phyloP scores from a whole-genome alignment of 495 filamentous ascomycete species.

The Peziza echinospora region DNA sequence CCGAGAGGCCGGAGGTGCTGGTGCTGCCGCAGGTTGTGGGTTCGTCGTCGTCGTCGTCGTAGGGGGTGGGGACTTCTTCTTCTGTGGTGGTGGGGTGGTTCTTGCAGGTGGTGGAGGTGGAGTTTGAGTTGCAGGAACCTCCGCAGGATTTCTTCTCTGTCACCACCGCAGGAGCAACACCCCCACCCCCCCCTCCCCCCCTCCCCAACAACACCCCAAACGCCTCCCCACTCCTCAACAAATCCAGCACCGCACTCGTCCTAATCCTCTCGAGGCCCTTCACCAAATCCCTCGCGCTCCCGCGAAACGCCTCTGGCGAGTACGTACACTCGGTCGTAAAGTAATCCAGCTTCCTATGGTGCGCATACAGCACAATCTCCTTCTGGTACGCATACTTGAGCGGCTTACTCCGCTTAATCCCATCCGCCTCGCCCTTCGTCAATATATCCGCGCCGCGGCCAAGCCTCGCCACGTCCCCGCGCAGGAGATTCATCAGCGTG shows the following conservation, averaged over 20 bases:
- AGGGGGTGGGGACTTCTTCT: neutral
- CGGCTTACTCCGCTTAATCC: conserved; percentile 77
- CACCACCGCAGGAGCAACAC: conserved; percentile 26
- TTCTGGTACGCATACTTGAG: conserved; percentile 98
- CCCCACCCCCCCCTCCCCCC: neutral
- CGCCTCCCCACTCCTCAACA: conserved; percentile 86
- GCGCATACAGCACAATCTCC: conserved; percentile 92
- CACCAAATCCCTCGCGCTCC: conserved; percentile 73
- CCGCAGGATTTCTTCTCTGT: conserved; percentile 39
- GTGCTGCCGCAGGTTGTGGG: neutral
- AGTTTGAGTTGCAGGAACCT: too few species aligned
- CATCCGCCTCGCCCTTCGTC: conserved; percentile 23
- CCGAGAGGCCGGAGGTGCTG: conserved; percentile 45
- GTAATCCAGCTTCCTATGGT: conserved; percentile 90
- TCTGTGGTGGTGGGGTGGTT: neutral
- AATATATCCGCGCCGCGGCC: conserved; percentile 83
- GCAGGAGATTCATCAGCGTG: conserved; percentile 85
- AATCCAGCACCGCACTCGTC: conserved; percentile 82
- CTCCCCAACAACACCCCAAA: conserved; percentile 57
- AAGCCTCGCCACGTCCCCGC: conserved; percentile 72
- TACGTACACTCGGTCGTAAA: conserved; percentile 98
- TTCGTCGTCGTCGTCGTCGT: neutral
- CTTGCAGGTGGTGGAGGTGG: too few species aligned
- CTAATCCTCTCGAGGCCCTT: conserved; percentile 86
- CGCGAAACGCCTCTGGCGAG: conserved; percentile 92